Evolutionary conservation across 2,329 filamentous ascomycete species (phyloP), one percentile per base, ranked within the genome.

Genomic region (Lojkania enalia): DNA sequence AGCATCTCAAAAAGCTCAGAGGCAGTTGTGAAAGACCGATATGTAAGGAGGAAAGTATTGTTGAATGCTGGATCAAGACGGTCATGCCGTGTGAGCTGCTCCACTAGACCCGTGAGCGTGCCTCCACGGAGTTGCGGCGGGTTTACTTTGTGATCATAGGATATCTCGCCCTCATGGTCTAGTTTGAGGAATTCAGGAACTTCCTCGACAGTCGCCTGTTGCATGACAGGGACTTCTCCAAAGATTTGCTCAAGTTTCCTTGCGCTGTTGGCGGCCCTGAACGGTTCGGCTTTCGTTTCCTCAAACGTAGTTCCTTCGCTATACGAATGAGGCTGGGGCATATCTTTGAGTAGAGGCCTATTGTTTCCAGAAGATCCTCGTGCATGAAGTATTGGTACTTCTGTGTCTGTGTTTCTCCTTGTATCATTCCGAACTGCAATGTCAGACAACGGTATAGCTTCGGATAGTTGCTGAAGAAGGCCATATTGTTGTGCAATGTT

Each of bases 41-140:
- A 99, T 1, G 94, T 99, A 27, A 99, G 81, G 13, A 99, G 83
- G 77, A 99, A 99, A 1, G 94, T 99, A 61, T 92, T 95, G 75
- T 97, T 97, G 74, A 97, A 97, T 51, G 82, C 92, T 2, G 91
- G 90, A 64, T 97, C 94, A 12, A 96, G 81, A 63, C 95, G 94
- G 72, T 99, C 94, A 64, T 99, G 94, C 37, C 94, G 84, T 13
- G 94, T 99, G 33, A 99, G 79, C 64, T 97, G 92, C 70, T 97
- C 94, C 4, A 96, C 94, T 45, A 99, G 76, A 3, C 88, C 94
- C 20, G 89, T 79, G 15, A 99, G 74, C 1, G 92, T 95, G 35
- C 94, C 94, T 55, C 92, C 94, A 68, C 91, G 94, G 46, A 99
- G 80, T 20, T 85, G 80, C 18, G 87, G 84, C 2, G 85, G 82